These are phyloP conservation scores for Hordeum marinum DNA, from an alignment of 176 grass and related monocot species.

Conservation along the genomic window DNA sequence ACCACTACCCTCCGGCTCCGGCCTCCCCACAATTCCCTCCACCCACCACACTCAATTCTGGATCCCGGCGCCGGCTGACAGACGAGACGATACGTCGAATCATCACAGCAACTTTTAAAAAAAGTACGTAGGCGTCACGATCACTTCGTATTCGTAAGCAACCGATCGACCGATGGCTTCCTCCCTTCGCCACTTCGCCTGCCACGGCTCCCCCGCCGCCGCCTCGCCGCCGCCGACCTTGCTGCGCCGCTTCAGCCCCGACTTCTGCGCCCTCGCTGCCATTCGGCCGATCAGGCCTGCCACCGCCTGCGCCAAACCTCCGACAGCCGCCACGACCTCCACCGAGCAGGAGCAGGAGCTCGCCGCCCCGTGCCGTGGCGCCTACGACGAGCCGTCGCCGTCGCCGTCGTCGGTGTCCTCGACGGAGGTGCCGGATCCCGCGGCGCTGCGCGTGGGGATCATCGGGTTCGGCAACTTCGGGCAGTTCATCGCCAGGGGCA, in stretches of 20 bases:
- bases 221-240: background rate
- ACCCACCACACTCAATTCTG: background rate
- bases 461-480: conserved; percentile 66
- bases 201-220: background rate
- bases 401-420: background rate
- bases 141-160: background rate
- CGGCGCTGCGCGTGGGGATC: conserved; percentile 39
- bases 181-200: conserved; percentile 12
- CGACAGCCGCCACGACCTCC: background rate
- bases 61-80: too few species aligned
- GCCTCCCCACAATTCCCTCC: background rate
- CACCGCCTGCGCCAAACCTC: background rate
- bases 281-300: background rate
- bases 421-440: too few species aligned
- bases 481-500: conserved; percentile 57
- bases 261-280: conserved; percentile 33
- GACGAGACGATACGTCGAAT: background rate
- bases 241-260: background rate
- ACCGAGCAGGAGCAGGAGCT: conserved; percentile 15
- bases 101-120: background rate
- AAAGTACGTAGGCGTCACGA: background rate
- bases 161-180: background rate
- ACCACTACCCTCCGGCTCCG: too few species aligned
- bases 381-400: too few species aligned
- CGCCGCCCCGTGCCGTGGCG: background rate